Base-by-base conservation (phyloP, 148 eudicot species). In the Talinum fruticosum region DNA sequence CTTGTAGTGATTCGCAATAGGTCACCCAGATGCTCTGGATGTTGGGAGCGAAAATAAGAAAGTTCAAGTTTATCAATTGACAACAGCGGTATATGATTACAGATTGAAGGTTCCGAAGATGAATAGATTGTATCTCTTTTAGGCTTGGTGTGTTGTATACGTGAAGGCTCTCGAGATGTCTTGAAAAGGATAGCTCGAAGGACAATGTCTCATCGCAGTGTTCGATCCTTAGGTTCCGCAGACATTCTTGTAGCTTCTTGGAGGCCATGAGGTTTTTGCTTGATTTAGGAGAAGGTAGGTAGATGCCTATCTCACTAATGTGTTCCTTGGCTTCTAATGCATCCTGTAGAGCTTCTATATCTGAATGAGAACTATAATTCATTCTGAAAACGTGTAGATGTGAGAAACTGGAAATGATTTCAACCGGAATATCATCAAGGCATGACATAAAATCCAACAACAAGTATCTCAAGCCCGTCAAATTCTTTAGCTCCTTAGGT, bases 401-500 rank as follows among this genome's bases (percentile, higher is more conserved):
- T 18, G 73, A 32, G 12, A 37, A 59, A 78, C 65, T 47, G 18
- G 66, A 49, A 12, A 71, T 15, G 36, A 78, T 54, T 57, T 71
- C 75, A 4, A 3, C 23, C 8, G 80, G 80, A 71, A 61, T 71
- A 5, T 37, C 69, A 29, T 66, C 41, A 2, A 71, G 71, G 44
- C 73, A 66, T 18, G 13, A 8, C 80, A 78, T 71, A 33, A 71
- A 29, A 51, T 71, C 73, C 57, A 78, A 66, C 69, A 78, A 23
- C 75, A 78, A 71, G 26, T 71, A 74, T 44, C 80, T 78, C 61
- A 78, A 38, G 5, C 51, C 33, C 19, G 47, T 49, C 65, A 76
- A 23, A 61, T 76, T 76, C 54, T 71, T 34, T 10, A 76, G 53
- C 35, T 32, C 73, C 15, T 38, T 24, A 4, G 79, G 79, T 53